Percentiles rank a stretch among this genome's conserved stretches.
Evolutionary conservation across 768 basidiomycete genomes (phyloP).

Genomic region (Pleurotus platypus): DNA sequence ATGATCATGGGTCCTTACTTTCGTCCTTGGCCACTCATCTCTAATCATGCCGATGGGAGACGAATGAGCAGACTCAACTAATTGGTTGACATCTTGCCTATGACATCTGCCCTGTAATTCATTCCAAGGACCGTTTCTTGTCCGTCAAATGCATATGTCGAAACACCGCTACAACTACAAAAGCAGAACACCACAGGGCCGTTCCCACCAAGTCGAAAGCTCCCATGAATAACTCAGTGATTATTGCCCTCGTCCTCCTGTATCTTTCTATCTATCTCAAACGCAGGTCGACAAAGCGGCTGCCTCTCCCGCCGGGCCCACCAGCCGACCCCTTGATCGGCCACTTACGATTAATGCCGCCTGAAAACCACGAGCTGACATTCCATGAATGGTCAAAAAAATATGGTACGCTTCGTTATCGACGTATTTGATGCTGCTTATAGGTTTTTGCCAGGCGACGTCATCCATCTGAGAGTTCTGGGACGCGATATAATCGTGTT

Average conservation of each 20-base stretch:
- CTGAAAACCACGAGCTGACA: slow-evolving; percentile 18
- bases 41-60: too few species aligned
- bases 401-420: slow-evolving; percentile 23
- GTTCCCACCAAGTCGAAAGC: not conserved
- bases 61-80: too few species aligned
- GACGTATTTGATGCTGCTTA: not conserved
- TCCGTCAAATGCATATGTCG: too few species aligned
- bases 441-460: slow-evolving; percentile 17
- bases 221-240: not conserved
- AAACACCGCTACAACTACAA: too few species aligned
- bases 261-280: not conserved
- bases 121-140: too few species aligned
- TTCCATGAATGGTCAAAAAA: slow-evolving; percentile 27
- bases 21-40: too few species aligned
- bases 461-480: slow-evolving; percentile 18
- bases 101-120: too few species aligned
- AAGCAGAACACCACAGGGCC: too few species aligned
- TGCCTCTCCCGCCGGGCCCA: slow-evolving; percentile 28
- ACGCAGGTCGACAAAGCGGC: not conserved
- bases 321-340: slow-evolving; percentile 34
- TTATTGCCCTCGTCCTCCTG: not conserved
- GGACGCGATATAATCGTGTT: slow-evolving; percentile 22
- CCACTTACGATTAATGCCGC: slow-evolving; percentile 29
- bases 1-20: too few species aligned
- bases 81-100: too few species aligned